Conservation (phyloP, 2,329 filamentous ascomycete species). For the Fusarium sp. region DNA sequence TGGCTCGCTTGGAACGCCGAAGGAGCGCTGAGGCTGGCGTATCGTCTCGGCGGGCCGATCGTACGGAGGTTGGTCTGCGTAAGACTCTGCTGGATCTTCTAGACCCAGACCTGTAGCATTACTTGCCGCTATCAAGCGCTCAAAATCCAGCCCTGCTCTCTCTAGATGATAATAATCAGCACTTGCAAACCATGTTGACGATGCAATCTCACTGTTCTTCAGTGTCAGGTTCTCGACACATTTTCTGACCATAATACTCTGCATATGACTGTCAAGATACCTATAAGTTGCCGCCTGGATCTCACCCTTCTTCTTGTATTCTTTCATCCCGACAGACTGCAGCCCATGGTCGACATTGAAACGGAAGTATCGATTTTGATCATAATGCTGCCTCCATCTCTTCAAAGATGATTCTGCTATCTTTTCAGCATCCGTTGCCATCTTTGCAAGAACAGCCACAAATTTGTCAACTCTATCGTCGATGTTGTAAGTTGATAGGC, state of each 20-base stretch:
- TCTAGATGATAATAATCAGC: neutral
- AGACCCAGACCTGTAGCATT: too few relatives aligned
- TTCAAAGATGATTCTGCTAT: neutral
- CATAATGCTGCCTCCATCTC: neutral
- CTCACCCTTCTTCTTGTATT: neutral
- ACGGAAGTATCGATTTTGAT: neutral
- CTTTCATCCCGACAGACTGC: neutral
- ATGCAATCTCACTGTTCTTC: neutral
- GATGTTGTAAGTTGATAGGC: neutral
- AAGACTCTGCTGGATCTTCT: too few relatives aligned
- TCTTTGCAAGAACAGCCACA: neutral
- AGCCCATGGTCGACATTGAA: neutral
- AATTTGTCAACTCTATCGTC: neutral
- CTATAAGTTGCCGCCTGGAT: neutral
- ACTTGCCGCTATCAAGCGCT: neutral
- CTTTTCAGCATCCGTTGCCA: neutral
- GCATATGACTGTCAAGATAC: neutral
- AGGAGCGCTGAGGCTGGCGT: neutral
- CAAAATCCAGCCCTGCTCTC: neutral
- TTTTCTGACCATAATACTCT: neutral
- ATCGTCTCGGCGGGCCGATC: too few relatives aligned
- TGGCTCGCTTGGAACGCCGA: neutral
- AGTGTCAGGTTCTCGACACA: neutral
- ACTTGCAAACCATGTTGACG: neutral
- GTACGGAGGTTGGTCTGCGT: too few relatives aligned